Evolutionary conservation across 2,329 filamentous ascomycete genomes (phyloP).

Genomic region (Colletotrichum sp.): DNA sequence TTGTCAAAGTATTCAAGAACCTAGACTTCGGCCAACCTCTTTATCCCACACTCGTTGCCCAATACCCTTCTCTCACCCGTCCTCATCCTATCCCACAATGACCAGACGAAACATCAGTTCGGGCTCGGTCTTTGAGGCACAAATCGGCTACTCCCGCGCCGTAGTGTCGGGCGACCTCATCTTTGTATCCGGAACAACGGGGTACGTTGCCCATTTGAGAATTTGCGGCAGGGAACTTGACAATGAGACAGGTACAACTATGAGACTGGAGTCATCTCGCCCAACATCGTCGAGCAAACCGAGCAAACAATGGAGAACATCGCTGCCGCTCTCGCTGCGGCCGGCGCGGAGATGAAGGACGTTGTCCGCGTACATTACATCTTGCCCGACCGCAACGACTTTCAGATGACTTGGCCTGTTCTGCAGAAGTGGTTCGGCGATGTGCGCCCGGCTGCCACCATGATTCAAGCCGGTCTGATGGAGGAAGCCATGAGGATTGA

Average conservation of each 20-base stretch:
- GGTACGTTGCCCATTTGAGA: slow-evolving; percentile 36
- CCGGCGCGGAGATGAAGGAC: slow-evolving; percentile 46
- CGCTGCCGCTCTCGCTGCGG: slow-evolving; percentile 45
- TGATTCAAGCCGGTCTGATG: slow-evolving; percentile 56
- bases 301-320: slow-evolving; percentile 56
- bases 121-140: slow-evolving; percentile 54
- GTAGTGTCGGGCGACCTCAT: slow-evolving; percentile 56
- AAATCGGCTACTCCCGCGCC: slow-evolving; percentile 60
- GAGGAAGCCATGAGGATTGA: slow-evolving; percentile 52
- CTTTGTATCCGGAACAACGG: slow-evolving; percentile 60
- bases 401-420: slow-evolving; percentile 53
- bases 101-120: slow-evolving; percentile 48
- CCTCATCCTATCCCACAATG: slow-evolving; percentile 27
- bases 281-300: slow-evolving; percentile 50
- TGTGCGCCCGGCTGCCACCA: slow-evolving; percentile 57
- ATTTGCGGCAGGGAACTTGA: background rate
- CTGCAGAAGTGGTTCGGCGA: slow-evolving; percentile 53
- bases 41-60: background rate
- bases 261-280: slow-evolving; percentile 47
- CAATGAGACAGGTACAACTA: slow-evolving; percentile 51
- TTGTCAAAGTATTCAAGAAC: background rate
- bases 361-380: slow-evolving; percentile 59
- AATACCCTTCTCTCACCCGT: background rate
- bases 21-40: background rate
- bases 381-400: slow-evolving; percentile 51